Conservation (phyloP, 73 alveolate genomes). For the Paramecium bursaria region DNA sequence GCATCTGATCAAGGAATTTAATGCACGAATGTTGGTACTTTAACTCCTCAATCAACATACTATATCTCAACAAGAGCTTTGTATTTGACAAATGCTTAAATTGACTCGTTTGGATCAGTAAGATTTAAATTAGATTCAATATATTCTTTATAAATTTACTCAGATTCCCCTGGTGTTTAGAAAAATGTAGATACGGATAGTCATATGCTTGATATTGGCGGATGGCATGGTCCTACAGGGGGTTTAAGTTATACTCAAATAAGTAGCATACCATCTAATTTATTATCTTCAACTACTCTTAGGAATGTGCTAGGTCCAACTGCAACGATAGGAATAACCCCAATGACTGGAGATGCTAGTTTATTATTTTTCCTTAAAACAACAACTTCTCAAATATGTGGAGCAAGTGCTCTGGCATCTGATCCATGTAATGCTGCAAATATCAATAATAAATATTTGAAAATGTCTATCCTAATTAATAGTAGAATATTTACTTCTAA, state of each 20-base stretch:
- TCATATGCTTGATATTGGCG: constrained; percentile 18
- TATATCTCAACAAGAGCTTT: constrained; percentile 12
- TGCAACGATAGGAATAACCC: neutral
- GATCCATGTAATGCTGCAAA: neutral
- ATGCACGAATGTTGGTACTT: constrained; percentile 31
- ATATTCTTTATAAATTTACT: neutral
- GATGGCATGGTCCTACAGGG: constrained; percentile 43
- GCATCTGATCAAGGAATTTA: neutral
- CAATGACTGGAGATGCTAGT: neutral
- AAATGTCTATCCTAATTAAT: constrained; percentile 26
- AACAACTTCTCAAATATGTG: neutral
- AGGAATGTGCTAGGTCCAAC: neutral
- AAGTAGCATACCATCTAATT: neutral
- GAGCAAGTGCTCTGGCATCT: neutral
- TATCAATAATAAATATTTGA: neutral
- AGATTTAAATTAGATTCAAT: constrained; percentile 3
- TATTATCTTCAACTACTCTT: neutral
- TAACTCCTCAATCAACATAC: neutral
- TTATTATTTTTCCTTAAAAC: constrained; percentile 4
- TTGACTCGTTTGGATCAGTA: neutral
- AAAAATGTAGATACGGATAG: neutral
- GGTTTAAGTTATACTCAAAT: constrained; percentile 21
- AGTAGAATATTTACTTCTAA: neutral
- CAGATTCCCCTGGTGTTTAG: neutral
- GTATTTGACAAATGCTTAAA: neutral